phyloP scores from a whole-genome alignment of 331 rosid genomes.

The Quercus lobata region DNA sequence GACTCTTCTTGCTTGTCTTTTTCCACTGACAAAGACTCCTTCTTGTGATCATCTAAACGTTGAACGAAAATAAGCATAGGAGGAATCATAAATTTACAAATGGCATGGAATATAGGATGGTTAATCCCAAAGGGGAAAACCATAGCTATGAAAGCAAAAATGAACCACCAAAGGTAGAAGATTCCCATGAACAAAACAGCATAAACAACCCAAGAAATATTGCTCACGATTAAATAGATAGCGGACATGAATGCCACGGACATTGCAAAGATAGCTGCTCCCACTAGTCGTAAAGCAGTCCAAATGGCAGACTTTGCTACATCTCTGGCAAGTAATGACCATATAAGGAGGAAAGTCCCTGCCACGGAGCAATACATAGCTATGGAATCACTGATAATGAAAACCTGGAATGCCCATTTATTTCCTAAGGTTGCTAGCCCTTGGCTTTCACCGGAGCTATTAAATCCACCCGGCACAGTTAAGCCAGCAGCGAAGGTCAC shows the following conservation, averaged over 20 bases:
- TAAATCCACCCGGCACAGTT: not conserved
- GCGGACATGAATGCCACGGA: slow-evolving; percentile 20
- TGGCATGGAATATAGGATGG: too few relatives aligned
- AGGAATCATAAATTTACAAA: too few relatives aligned
- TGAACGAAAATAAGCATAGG: too few relatives aligned
- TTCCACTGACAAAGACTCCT: too few relatives aligned
- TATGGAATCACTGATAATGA: not conserved
- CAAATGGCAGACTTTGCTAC: not conserved
- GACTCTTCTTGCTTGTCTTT: too few relatives aligned
- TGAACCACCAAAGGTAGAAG: not conserved
- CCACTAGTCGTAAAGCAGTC: not conserved
- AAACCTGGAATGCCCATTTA: not conserved
- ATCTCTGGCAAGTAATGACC: not conserved
- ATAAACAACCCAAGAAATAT: slow-evolving; percentile 1
- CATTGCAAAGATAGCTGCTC: slow-evolving; percentile 6
- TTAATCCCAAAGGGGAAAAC: too few relatives aligned
- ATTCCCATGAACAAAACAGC: not conserved
- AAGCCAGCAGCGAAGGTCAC: slow-evolving; percentile 12
- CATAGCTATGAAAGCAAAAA: not conserved
- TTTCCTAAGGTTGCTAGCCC: slow-evolving; percentile 14
- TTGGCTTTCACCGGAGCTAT: not conserved
- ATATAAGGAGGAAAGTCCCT: not conserved
- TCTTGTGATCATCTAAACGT: too few relatives aligned
- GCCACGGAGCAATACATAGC: slow-evolving; percentile 22
- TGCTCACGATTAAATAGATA: slow-evolving; percentile 5